Percentiles rank a stretch among this genome's conserved stretches.
These are phyloP conservation scores for Dipteronia sinensis DNA, from an alignment of 345 rosid species.

Conservation along the genomic window DNA sequence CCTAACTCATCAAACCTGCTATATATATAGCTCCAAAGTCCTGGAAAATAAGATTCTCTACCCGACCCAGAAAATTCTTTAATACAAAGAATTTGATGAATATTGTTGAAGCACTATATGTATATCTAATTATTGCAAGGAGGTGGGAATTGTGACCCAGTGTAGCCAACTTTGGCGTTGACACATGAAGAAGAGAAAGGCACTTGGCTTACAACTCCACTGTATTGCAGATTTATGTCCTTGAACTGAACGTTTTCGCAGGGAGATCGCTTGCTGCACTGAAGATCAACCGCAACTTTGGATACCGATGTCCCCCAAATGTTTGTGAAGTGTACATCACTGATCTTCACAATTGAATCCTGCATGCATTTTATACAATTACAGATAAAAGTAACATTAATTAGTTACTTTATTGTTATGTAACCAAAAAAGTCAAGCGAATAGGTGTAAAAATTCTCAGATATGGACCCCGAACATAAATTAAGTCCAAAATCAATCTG, in stretches of 20 bases:
- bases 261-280: constrained; percentile 53
- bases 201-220: constrained; percentile 4
- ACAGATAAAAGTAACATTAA: neutral
- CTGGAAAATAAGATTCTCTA: neutral
- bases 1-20: neutral
- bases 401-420: neutral
- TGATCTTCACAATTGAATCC: constrained; percentile 57
- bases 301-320: constrained; percentile 48
- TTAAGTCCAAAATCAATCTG: too few species aligned
- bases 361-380: constrained; percentile 15
- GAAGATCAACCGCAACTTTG: constrained; percentile 38
- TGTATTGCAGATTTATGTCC: constrained; percentile 43
- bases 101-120: too few species aligned
- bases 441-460: too few species aligned
- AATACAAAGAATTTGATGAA: too few species aligned
- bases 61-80: neutral
- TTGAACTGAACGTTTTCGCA: constrained; percentile 42
- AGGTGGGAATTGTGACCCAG: constrained; percentile 45
- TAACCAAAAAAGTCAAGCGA: too few species aligned
- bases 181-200: constrained; percentile 42
- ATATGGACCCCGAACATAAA: too few species aligned
- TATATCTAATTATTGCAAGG: constrained; percentile 33
- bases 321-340: constrained; percentile 43
- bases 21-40: neutral
- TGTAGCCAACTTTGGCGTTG: constrained; percentile 30